phyloP scores from a whole-genome alignment of 2,329 filamentous ascomycete genomes.

The Fusarium gaditjirri region DNA sequence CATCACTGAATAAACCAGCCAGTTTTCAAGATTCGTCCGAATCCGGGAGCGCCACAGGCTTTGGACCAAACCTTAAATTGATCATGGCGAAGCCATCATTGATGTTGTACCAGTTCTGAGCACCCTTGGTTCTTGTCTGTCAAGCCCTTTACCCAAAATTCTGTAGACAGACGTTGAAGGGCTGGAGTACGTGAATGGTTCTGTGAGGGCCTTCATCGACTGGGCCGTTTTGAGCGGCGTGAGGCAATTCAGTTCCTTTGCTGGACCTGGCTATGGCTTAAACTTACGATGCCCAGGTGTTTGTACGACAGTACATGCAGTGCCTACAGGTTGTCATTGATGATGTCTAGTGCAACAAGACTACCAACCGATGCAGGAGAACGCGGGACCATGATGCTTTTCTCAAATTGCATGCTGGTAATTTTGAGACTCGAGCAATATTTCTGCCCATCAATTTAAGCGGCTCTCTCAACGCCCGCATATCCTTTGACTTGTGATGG shows the following conservation, averaged over 20 bases:
- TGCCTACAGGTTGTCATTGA: not conserved
- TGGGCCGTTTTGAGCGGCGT: conserved; percentile 18
- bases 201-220: conserved; percentile 52
- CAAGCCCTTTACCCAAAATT: not conserved
- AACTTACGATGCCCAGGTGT: not conserved
- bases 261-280: conserved; percentile 53
- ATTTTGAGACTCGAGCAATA: not conserved
- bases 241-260: conserved; percentile 9
- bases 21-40: not conserved
- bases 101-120: conserved; percentile 9
- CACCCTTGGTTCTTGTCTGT: conserved; percentile 1
- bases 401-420: not conserved
- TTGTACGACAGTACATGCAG: not conserved
- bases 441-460: not conserved
- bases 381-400: not conserved
- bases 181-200: not conserved
- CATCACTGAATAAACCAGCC: conserved; percentile 6
- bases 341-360: not conserved
- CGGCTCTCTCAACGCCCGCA: not conserved
- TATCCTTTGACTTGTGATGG: not conserved
- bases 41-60: conserved; percentile 27
- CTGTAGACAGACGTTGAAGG: conserved; percentile 55
- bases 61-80: conserved; percentile 15
- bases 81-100: conserved; percentile 5
- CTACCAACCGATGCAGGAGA: not conserved